Percentiles rank a stretch among this genome's conserved stretches.
These are phyloP conservation scores for Scheffersomyces insectosa DNA, from an alignment of 1,139 yeast species.

Conservation along the genomic window DNA sequence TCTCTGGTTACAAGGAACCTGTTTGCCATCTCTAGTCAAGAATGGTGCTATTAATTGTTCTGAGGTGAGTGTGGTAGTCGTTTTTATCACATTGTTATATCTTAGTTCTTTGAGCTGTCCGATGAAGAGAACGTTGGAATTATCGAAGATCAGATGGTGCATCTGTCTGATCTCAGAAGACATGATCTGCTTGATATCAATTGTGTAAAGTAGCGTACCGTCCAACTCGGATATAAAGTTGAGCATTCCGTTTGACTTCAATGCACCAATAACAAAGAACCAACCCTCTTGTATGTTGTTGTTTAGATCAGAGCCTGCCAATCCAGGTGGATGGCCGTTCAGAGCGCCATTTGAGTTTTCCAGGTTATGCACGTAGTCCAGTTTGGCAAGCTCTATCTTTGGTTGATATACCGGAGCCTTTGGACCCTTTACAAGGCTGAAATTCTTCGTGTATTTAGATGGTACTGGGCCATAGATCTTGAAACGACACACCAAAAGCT, in stretches of 20 bases:
- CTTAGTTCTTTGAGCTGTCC: conserved; percentile 60
- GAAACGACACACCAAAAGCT: conserved; percentile 61
- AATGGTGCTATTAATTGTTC: conserved; percentile 24
- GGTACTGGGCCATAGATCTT: conserved; percentile 65
- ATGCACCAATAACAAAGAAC: conserved; percentile 75
- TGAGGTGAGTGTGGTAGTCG: conserved; percentile 25
- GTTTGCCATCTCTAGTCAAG: conserved; percentile 36
- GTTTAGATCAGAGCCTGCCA: conserved; percentile 4
- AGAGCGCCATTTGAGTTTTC: background rate
- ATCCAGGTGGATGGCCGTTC: background rate
- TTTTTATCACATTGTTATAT: conserved; percentile 39
- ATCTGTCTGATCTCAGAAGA: conserved; percentile 69
- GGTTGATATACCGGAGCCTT: conserved; percentile 47
- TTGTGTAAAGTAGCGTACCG: conserved; percentile 62
- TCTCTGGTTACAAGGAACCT: conserved; percentile 36
- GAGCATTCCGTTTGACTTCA: conserved; percentile 66
- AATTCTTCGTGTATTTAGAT: conserved; percentile 34
- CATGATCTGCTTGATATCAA: conserved; percentile 57
- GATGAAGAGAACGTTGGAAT: conserved; percentile 56
- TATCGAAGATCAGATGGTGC: conserved; percentile 67
- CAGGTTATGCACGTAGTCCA: no score
- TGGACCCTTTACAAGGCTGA: conserved; percentile 45
- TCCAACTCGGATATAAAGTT: conserved; percentile 65
- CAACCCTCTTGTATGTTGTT: conserved; percentile 54
- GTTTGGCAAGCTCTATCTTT: conserved; percentile 10